phyloP scores from a whole-genome alignment of 305 asterid species.

The Fraxinus greggii region DNA sequence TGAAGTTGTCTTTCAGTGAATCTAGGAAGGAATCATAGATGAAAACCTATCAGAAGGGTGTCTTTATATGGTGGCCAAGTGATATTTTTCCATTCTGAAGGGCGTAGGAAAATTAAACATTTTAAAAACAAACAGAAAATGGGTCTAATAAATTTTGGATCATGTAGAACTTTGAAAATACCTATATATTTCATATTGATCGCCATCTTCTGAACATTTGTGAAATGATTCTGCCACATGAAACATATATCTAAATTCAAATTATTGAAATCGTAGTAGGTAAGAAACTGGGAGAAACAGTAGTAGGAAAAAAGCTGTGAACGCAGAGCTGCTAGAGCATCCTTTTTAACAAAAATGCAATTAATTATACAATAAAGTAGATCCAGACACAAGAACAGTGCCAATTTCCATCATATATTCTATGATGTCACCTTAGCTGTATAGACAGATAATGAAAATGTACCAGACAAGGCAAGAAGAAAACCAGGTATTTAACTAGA shows the following conservation, averaged over 20 bases:
- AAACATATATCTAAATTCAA: constrained; percentile 21
- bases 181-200: constrained; percentile 89
- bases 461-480: background rate
- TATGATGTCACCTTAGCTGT: background rate
- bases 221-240: constrained; percentile 78
- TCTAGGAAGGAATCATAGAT: background rate
- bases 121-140: constrained; percentile 6
- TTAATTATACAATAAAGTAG: background rate
- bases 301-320: constrained; percentile 5
- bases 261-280: background rate
- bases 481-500: constrained; percentile 12
- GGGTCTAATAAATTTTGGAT: background rate
- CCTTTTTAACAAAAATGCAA: background rate
- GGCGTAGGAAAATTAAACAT: background rate
- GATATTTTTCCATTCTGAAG: background rate
- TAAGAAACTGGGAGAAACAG: constrained; percentile 9
- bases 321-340: background rate
- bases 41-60: background rate
- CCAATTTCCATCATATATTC: constrained; percentile 3
- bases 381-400: constrained; percentile 6
- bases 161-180: constrained; percentile 28
- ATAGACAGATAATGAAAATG: background rate
- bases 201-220: constrained; percentile 60
- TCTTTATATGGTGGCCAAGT: background rate
- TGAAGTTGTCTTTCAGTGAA: background rate